Evolutionary conservation across 345 rosid species (phyloP).

Genomic region (Eucalyptus tenuipes): DNA sequence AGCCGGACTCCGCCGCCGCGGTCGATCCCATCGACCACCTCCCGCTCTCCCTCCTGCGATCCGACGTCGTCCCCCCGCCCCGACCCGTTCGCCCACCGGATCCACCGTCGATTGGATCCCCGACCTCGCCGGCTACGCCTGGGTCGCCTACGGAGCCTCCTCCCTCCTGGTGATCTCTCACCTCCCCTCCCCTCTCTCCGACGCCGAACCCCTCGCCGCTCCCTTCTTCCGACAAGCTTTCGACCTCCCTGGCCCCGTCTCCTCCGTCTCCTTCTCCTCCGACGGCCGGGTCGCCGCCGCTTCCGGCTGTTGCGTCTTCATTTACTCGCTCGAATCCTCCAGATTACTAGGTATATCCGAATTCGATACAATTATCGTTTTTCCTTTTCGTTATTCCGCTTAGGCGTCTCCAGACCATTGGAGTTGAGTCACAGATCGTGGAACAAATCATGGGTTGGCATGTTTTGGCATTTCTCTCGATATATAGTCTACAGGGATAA

Average conservation of each 20-base stretch:
- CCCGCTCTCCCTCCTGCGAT: constrained; percentile 46
- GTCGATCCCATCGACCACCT: constrained; percentile 36
- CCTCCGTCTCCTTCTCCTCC: constrained; percentile 80
- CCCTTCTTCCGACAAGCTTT: constrained; percentile 71
- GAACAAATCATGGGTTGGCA: background rate
- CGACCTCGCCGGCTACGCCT: constrained; percentile 76
- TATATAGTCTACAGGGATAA: background rate
- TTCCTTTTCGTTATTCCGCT: background rate
- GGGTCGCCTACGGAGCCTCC: constrained; percentile 92
- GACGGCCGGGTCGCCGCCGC: constrained; percentile 78
- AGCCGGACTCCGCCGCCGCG: background rate
- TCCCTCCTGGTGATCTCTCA: constrained; percentile 81
- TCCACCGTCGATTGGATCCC: constrained; percentile 82
- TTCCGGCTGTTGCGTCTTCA: constrained; percentile 34
- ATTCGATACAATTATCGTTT: background rate
- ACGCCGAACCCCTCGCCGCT: constrained; percentile 37
- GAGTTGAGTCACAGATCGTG: background rate
- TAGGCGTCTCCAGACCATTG: background rate
- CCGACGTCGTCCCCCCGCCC: constrained; percentile 69
- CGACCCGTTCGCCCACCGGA: constrained; percentile 32
- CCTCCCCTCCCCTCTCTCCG: constrained; percentile 75
- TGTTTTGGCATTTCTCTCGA: background rate
- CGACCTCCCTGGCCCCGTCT: constrained; percentile 46
- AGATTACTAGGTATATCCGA: constrained; percentile 27
- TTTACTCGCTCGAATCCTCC: constrained; percentile 34